Percentiles rank a stretch among this genome's conserved stretches.
Evolutionary conservation across 306 rosid genomes (phyloP).

Genomic region (Notholithocarpus densiflorus): DNA sequence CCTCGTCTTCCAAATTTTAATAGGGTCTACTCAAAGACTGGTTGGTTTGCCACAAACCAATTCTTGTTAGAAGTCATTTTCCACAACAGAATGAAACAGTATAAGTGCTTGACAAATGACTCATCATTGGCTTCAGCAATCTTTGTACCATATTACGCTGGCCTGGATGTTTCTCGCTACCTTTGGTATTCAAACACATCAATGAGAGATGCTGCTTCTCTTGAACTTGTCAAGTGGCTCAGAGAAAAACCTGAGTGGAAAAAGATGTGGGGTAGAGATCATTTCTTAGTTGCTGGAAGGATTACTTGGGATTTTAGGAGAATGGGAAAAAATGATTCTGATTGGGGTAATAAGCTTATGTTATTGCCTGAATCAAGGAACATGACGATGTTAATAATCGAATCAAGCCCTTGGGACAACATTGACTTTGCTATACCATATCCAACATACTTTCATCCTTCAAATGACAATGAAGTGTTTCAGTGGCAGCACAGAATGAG

Average conservation of each 20-base stretch:
- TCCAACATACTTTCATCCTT: slow-evolving; percentile 53
- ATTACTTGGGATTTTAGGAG: slow-evolving; percentile 57
- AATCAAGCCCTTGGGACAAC: slow-evolving; percentile 42
- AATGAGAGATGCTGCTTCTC: slow-evolving; percentile 26
- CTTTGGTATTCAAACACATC: slow-evolving; percentile 36
- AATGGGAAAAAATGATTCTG: slow-evolving; percentile 15
- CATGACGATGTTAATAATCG: slow-evolving; percentile 41
- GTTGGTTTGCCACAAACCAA: slow-evolving; percentile 47
- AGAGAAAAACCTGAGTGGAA: slow-evolving; percentile 39
- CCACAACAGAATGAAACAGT: slow-evolving; percentile 39
- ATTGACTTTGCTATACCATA: slow-evolving; percentile 50
- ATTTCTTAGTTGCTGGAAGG: slow-evolving; percentile 51
- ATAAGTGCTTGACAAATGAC: slow-evolving; percentile 42
- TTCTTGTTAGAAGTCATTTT: slow-evolving; percentile 47
- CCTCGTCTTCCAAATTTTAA: slow-evolving; percentile 18
- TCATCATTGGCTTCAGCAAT: slow-evolving; percentile 39
- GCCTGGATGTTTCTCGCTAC: slow-evolving; percentile 43
- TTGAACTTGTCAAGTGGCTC: slow-evolving; percentile 33
- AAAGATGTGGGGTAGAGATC: slow-evolving; percentile 46
- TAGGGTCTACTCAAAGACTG: slow-evolving; percentile 19
- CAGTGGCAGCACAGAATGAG: slow-evolving; percentile 43
- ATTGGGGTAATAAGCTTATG: slow-evolving; percentile 52
- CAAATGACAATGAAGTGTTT: slow-evolving; percentile 31
- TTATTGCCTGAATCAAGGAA: slow-evolving; percentile 36
- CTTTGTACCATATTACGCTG: slow-evolving; percentile 43